Evolutionary conservation across 495 filamentous ascomycete genomes (phyloP).

Genomic region (Podospora pseudocomata): DNA sequence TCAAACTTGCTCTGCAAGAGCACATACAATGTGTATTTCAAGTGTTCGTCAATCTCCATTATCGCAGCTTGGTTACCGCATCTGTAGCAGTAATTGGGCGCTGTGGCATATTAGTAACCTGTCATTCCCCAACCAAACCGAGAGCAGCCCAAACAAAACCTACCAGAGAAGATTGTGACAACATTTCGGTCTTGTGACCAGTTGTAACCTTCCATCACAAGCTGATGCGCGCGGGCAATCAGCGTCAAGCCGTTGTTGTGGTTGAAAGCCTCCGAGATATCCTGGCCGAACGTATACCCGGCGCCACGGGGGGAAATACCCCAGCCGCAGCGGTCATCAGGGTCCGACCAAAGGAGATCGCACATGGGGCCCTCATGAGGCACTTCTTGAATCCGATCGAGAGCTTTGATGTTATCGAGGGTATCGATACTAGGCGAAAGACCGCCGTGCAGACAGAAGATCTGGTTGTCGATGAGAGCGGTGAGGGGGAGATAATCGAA

Average conservation of each 20-base stretch:
- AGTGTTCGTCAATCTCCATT: slow-evolving; percentile 99
- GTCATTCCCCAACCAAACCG: not conserved
- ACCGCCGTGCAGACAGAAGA: slow-evolving; percentile 98
- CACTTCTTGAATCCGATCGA: slow-evolving; percentile 97
- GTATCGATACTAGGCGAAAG: slow-evolving; percentile 96
- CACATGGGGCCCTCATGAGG: slow-evolving; percentile 99
- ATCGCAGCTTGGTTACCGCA: slow-evolving; percentile 99
- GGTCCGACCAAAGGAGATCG: slow-evolving; percentile 95
- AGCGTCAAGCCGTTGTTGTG: slow-evolving; percentile 98
- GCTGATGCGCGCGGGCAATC: slow-evolving; percentile 88
- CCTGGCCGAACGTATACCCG: slow-evolving; percentile 98
- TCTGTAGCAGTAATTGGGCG: slow-evolving; percentile 95
- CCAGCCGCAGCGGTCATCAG: slow-evolving; percentile 98
- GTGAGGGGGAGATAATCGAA: slow-evolving; percentile 99
- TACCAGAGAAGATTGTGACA: slow-evolving; percentile 98
- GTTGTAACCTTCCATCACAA: slow-evolving; percentile 98
- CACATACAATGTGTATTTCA: slow-evolving; percentile 99
- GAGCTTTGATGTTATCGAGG: slow-evolving; percentile 92
- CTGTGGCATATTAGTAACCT: slow-evolving; percentile 44
- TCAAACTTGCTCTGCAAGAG: not conserved
- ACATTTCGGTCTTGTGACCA: slow-evolving; percentile 97
- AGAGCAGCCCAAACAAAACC: slow-evolving; percentile 19
- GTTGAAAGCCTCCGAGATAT: slow-evolving; percentile 99
- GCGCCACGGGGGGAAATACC: slow-evolving; percentile 95
- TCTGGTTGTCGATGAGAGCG: slow-evolving; percentile 98